phyloP scores from a whole-genome alignment of 1,139 yeast species.

The Spathaspora sp. region DNA sequence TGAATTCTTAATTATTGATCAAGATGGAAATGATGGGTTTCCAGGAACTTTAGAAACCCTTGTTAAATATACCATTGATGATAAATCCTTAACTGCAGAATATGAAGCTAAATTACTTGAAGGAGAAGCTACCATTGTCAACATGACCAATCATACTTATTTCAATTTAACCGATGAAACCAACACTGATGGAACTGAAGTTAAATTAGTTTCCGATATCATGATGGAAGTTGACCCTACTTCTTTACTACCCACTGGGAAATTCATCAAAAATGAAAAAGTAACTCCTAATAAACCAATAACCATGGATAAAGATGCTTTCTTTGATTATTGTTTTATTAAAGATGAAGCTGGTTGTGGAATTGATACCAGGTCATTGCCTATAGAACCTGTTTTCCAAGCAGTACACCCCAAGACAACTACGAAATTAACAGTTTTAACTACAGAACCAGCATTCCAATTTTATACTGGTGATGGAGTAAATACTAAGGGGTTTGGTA shows the following conservation, averaged over 20 bases:
- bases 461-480: constrained; percentile 63
- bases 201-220: constrained; percentile 27
- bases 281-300: constrained; percentile 28
- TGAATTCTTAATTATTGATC: constrained; percentile 42
- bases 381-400: constrained; percentile 38
- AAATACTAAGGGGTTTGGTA: constrained; percentile 36
- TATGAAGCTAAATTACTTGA: constrained; percentile 46
- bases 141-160: constrained; percentile 65
- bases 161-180: constrained; percentile 40
- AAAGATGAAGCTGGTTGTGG: constrained; percentile 29
- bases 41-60: constrained; percentile 50
- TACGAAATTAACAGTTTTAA: constrained; percentile 40
- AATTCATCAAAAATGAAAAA: constrained; percentile 19
- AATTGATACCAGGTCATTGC: constrained; percentile 44
- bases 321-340: constrained; percentile 55
- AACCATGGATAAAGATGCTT: constrained; percentile 20
- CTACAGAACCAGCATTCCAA: constrained; percentile 72
- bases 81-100: constrained; percentile 39
- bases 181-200: constrained; percentile 34
- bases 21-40: constrained; percentile 52
- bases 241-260: constrained; percentile 53
- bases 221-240: constrained; percentile 39
- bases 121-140: constrained; percentile 47
- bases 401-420: constrained; percentile 50
- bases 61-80: constrained; percentile 42